These are phyloP conservation scores for Termitomyces sp. DNA, from an alignment of 768 basidiomycete species.

Conservation along the genomic window DNA sequence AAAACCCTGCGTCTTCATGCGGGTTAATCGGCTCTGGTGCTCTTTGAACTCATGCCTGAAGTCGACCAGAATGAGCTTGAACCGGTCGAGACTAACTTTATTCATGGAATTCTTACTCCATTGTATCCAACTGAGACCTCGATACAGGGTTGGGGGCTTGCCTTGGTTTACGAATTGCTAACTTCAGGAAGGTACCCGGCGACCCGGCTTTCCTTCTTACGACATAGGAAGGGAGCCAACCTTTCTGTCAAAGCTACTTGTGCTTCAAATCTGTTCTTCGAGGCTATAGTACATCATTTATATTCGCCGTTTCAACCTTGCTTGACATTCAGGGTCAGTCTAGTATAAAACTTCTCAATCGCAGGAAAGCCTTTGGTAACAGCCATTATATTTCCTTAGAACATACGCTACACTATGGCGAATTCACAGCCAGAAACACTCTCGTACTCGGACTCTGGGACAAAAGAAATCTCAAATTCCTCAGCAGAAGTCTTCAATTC, in stretches of 20 bases:
- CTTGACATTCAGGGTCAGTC: constrained; percentile 3
- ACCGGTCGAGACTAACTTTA: background rate
- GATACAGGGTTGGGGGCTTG: background rate
- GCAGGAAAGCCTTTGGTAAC: background rate
- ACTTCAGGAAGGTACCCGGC: background rate
- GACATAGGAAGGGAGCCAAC: constrained; percentile 6
- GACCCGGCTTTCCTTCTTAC: constrained; percentile 5
- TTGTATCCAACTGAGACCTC: background rate
- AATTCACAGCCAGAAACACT: constrained; percentile 2
- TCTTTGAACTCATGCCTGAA: background rate
- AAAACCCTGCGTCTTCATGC: background rate
- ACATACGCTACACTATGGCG: constrained; percentile 6
- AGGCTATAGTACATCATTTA: constrained; percentile 7
- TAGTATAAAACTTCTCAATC: constrained; percentile 10
- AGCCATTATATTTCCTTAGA: background rate
- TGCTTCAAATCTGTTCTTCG: constrained; percentile 8
- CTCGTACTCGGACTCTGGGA: constrained; percentile 10
- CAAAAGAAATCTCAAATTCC: constrained; percentile 4
- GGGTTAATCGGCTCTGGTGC: background rate
- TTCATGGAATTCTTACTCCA: background rate
- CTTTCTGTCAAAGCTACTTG: constrained; percentile 9
- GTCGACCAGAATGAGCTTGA: background rate
- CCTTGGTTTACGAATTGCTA: constrained; percentile 4
- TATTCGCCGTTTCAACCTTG: constrained; percentile 4
- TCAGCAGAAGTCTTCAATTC: constrained; percentile 4